Evolutionary conservation across 2,329 filamentous ascomycete species (phyloP).

Genomic region (Nannizzia gypsea): DNA sequence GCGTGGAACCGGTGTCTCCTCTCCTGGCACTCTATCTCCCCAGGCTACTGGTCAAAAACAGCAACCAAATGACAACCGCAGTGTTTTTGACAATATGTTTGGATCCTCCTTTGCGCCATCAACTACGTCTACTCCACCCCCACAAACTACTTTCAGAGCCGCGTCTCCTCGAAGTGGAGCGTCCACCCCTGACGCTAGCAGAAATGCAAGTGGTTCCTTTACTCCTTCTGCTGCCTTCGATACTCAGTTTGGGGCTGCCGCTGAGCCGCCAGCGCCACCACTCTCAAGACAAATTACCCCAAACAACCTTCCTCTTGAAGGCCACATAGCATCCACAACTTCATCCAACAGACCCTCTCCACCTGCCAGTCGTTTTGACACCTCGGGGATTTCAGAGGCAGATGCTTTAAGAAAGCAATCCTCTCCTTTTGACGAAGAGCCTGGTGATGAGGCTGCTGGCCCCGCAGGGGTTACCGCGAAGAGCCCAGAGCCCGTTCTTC

Average conservation of each 20-base stretch:
- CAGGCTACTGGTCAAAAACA: constrained; percentile 12
- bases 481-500: constrained; percentile 21
- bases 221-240: constrained; percentile 52
- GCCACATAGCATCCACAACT: constrained; percentile 47
- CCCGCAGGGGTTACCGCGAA: constrained; percentile 1
- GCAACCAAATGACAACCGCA: constrained; percentile 41
- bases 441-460: not conserved
- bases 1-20: constrained; percentile 39
- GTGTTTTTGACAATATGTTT: constrained; percentile 77
- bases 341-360: constrained; percentile 70
- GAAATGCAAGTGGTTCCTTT: constrained; percentile 33
- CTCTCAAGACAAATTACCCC: constrained; percentile 69
- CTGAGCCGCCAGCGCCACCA: constrained; percentile 48
- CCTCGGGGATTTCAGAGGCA: constrained; percentile 26
- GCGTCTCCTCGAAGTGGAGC: constrained; percentile 27
- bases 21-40: constrained; percentile 41
- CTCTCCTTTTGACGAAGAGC: constrained; percentile 24
- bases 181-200: not conserved
- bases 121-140: constrained; percentile 35
- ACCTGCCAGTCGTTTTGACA: constrained; percentile 53
- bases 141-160: constrained; percentile 50
- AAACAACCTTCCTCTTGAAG: constrained; percentile 59
- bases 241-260: constrained; percentile 18
- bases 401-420: constrained; percentile 16
- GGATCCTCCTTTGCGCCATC: constrained; percentile 52